A percentile compares a stretch with the other conserved stretches of the same genome.
These are phyloP conservation scores for Lagerstroemia fauriei DNA, from an alignment of 441 rosid species.

Conservation along the genomic window DNA sequence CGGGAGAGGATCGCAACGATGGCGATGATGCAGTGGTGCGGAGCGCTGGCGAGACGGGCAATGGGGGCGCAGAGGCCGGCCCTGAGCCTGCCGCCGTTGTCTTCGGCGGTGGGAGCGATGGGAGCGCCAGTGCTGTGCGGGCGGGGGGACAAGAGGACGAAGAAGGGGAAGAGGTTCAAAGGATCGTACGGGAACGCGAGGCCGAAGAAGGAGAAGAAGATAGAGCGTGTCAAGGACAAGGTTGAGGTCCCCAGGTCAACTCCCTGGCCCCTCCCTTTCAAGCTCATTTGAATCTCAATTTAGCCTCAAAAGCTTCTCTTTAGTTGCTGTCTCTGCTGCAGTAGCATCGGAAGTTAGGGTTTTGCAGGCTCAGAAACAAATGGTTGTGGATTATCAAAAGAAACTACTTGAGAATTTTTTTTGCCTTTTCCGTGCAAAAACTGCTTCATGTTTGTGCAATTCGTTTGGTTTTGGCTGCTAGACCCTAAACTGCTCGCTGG, in stretches of 20 bases:
- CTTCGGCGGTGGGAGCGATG: conserved; percentile 24
- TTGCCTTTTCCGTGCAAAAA: not conserved
- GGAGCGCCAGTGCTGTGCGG: conserved; percentile 58
- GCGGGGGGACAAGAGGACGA: conserved; percentile 87
- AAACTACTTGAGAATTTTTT: not conserved
- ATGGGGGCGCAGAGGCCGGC: conserved; percentile 36
- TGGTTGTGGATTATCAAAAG: not conserved
- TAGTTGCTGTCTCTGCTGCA: not conserved
- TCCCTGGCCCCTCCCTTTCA: conserved; percentile 98
- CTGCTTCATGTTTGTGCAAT: not conserved
- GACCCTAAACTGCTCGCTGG: not conserved
- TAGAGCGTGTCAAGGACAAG: conserved; percentile 80
- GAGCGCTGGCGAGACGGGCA: conserved; percentile 58
- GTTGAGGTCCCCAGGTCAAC: conserved; percentile 91
- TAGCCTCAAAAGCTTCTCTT: not conserved
- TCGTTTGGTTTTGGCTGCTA: not conserved
- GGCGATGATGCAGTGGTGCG: conserved; percentile 74
- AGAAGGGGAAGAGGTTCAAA: conserved; percentile 87
- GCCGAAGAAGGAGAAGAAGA: conserved; percentile 90
- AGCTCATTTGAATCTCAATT: conserved; percentile 58
- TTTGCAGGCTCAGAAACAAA: not conserved
- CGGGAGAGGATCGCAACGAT: conserved; percentile 19
- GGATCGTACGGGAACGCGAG: conserved; percentile 85
- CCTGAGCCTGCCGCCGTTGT: conserved; percentile 21
- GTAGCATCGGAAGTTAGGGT: not conserved